phyloP scores from a whole-genome alignment of 2,329 filamentous ascomycete species.

The Botrytis squamosa region DNA sequence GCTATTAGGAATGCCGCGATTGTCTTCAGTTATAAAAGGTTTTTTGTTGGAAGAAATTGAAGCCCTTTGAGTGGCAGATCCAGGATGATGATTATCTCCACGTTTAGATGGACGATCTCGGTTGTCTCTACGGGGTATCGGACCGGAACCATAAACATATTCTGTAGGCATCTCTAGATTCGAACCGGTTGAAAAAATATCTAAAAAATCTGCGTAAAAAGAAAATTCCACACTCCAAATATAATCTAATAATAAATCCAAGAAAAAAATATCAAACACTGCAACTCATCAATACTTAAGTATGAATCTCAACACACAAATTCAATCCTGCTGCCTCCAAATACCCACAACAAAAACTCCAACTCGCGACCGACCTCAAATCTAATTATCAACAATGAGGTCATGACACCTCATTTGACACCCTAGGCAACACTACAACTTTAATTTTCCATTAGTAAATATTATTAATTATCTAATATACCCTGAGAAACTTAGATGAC shows the following conservation, averaged over 20 bases:
- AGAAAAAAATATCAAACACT: background rate
- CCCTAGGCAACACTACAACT: background rate
- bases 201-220: background rate
- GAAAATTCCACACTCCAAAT: background rate
- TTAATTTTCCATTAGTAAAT: background rate
- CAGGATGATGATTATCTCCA: no score
- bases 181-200: no score
- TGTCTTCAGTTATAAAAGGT: no score
- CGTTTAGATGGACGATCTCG: no score
- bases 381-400: background rate
- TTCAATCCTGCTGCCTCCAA: background rate
- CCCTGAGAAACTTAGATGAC: no score
- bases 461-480: no score
- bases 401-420: background rate
- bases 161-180: no score
- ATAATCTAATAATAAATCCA: background rate
- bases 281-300: background rate
- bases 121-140: no score
- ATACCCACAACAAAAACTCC: accelerated
- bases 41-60: no score
- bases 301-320: background rate
- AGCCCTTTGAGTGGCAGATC: no score
- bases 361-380: background rate
- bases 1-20: no score
- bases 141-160: no score